Evolutionary conservation across 345 rosid species (phyloP), one percentile per base, ranked within the genome.

Genomic region (Mercurialis annua): DNA sequence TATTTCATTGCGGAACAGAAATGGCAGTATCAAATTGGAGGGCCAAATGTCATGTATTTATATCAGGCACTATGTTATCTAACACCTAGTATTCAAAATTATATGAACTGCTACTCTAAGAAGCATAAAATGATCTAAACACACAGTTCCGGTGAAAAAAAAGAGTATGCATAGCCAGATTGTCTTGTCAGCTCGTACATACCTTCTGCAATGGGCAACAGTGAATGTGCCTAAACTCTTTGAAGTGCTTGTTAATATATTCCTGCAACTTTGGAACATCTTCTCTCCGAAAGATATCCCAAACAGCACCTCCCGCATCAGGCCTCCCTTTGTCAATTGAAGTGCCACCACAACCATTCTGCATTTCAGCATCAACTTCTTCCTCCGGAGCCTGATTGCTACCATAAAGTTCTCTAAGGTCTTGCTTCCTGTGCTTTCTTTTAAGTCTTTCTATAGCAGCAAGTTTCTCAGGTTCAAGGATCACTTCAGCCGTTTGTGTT

Each of bases 261-360:
- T n/a, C n/a, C n/a, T n/a, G n/a, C n/a, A n/a, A n/a, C n/a, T n/a
- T n/a, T n/a, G n/a, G n/a, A n/a, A n/a, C n/a, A n/a, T n/a, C n/a
- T n/a, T n/a, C n/a, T n/a, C n/a, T n/a, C n/a, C n/a, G n/a, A n/a
- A n/a, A n/a, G n/a, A n/a, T n/a, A n/a, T n/a, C n/a, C n/a, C 96
- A 90, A 7, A 86, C 69, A 64, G 98, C 96, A 43, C 90, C 90
- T 20, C 84, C 88, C 52, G 80, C 86, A 18, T 76, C 76, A n/a
- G 42, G 14, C 24, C 27, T 33, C 18, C 66, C 76, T 38, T 49
- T 30, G 30, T 58, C 40, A n/a, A 17, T 46, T 2, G n/a, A 18
- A 42, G 52, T 34, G 55, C 17, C 18, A 26, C 40, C 4, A 36
- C 42, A 48, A 42, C 44, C 49, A 59, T 11, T 38, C 53, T n/a